These are phyloP conservation scores for Penicillium sp. DNA, from an alignment of 2,329 filamentous ascomycete species.

Conservation along the genomic window DNA sequence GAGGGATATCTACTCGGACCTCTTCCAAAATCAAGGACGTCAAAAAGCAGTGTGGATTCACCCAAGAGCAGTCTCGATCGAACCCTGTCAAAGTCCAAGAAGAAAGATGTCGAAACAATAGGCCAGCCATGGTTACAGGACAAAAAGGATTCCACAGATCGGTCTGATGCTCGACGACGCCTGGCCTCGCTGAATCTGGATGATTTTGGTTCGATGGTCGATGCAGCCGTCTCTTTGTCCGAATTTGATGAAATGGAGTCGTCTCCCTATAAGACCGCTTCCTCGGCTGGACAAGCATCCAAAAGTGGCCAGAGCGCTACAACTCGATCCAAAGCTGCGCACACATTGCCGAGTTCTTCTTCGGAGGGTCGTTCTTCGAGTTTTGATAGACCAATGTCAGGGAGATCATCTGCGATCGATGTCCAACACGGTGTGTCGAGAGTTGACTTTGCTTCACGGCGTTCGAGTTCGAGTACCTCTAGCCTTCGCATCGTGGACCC, in stretches of 20 bases:
- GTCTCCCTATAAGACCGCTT: slow-evolving; percentile 16
- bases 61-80: slow-evolving; percentile 10
- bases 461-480: slow-evolving; percentile 9
- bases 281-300: slow-evolving; percentile 1
- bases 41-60: no score
- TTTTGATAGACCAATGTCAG: slow-evolving; percentile 2
- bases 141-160: slow-evolving; percentile 17
- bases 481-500: slow-evolving; percentile 3
- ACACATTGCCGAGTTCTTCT: slow-evolving; percentile 4
- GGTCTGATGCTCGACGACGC: slow-evolving; percentile 13
- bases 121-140: slow-evolving; percentile 36
- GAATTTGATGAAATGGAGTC: slow-evolving; percentile 20
- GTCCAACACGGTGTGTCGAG: slow-evolving; percentile 7
- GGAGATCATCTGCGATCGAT: slow-evolving; percentile 7
- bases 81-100: slow-evolving; percentile 26
- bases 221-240: slow-evolving; percentile 27
- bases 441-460: slow-evolving; percentile 7
- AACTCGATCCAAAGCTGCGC: slow-evolving; percentile 6
- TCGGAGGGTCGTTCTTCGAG: slow-evolving; percentile 2
- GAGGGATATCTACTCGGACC: slow-evolving; percentile 27
- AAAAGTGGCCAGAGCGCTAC: slow-evolving; percentile 1
- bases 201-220: slow-evolving; percentile 32
- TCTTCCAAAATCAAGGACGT: slow-evolving; percentile 1
- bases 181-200: slow-evolving; percentile 29
- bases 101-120: slow-evolving; percentile 34